Base-by-base conservation (phyloP, 23 red algal genomes). In the Gracilaria domingensis region DNA sequence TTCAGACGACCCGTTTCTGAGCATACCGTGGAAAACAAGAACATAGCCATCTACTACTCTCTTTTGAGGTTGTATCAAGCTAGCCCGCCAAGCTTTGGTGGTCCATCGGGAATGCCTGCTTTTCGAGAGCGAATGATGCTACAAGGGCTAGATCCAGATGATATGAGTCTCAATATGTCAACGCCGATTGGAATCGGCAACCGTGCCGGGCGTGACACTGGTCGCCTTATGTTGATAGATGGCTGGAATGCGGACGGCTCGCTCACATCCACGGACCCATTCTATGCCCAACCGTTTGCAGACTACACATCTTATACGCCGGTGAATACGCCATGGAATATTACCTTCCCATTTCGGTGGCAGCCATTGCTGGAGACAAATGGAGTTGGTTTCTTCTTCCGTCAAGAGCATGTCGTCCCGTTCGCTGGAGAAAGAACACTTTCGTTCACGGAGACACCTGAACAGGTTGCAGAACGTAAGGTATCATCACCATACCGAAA, bases 361-460 rank as follows among this genome's bases (percentile, higher is more conserved):
- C 84, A 88, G 66, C 84, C 84, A 2, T 12, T 76, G 37, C n/a
- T 75, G 8, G 56, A 88, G 36, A 16, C 33, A 23, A 65, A 54
- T 74, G 56, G 60, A 14, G 64, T 60, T 25, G 84, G 84, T 1
- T 45, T 48, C 12, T 88, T 75, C 55, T 67, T 42, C 40, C 47
- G 67, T 12, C 84, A 88, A 35, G 66, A 70, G 33, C 84, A 88
- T 54, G 84, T 88, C 4, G 35, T 40, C 18, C 84, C 84, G 34
- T 66, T 77, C 51, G 56, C 75, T 8, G 85, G 85, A 2, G 30
- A 35, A n/a, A 47, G n/a, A 4, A 89, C 34, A 58, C n/a, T n/a
- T n/a, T 1, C 85, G 67, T 70, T 89, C 34, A 71, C 42, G 0
- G 28, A 74, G 35, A 78, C 67, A 9, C 42, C 50, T 12, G 23